Conservation (phyloP, 208 protist genomes). For the Trypanosoma brucei region DNA sequence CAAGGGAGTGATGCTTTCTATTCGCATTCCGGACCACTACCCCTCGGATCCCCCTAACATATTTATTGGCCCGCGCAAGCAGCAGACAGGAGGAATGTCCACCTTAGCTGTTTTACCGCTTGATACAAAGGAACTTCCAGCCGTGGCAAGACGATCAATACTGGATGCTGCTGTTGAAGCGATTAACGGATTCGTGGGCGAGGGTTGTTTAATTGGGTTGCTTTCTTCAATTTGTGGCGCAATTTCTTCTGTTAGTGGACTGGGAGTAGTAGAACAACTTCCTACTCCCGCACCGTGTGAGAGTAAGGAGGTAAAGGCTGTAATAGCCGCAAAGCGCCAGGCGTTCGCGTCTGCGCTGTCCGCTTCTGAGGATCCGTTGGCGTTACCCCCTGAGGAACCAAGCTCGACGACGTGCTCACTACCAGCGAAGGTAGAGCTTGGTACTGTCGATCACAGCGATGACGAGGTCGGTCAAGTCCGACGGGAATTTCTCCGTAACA, state of each 20-base stretch:
- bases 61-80: slow-evolving; percentile 45
- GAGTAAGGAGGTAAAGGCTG: slow-evolving; percentile 18
- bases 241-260: slow-evolving; percentile 28
- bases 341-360: slow-evolving; percentile 61
- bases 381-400: slow-evolving; percentile 23
- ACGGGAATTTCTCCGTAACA: slow-evolving; percentile 37
- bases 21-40: slow-evolving; percentile 77
- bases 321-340: slow-evolving; percentile 49
- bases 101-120: slow-evolving; percentile 33
- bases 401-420: slow-evolving; percentile 43
- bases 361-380: slow-evolving; percentile 18
- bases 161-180: slow-evolving; percentile 70
- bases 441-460: slow-evolving; percentile 43
- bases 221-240: slow-evolving; percentile 60
- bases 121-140: slow-evolving; percentile 63
- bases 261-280: not conserved
- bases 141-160: slow-evolving; percentile 42
- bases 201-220: slow-evolving; percentile 65
- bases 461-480: slow-evolving; percentile 28
- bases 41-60: slow-evolving; percentile 67
- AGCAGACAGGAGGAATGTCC: slow-evolving; percentile 14
- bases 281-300: not conserved
- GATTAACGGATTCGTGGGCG: slow-evolving; percentile 59
- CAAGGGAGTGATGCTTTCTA: slow-evolving; percentile 40
- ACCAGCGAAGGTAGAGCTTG: slow-evolving; percentile 61